Percentiles rank a stretch among this genome's conserved stretches.
These are phyloP conservation scores for Daedalea quercina DNA, from an alignment of 768 basidiomycete species.

Conservation along the genomic window DNA sequence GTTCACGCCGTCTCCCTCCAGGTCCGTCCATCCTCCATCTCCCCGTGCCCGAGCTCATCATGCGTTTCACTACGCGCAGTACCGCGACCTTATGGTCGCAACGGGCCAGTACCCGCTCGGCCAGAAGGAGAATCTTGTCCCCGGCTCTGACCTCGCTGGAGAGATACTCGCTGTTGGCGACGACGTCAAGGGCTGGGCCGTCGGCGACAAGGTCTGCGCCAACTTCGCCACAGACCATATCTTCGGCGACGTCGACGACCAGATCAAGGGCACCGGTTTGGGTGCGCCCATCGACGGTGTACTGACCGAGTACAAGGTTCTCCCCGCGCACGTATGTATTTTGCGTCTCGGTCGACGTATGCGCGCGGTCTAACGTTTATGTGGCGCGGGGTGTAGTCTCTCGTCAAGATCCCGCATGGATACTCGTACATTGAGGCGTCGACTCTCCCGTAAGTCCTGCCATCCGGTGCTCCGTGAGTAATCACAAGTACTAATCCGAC, in stretches of 20 bases:
- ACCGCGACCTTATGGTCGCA: conserved; percentile 42
- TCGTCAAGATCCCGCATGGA: conserved; percentile 48
- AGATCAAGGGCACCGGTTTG: conserved; percentile 29
- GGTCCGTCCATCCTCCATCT: conserved; percentile 3
- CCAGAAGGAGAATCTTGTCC: conserved; percentile 23
- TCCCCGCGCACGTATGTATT: conserved; percentile 18
- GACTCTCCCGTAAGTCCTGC: conserved; percentile 44
- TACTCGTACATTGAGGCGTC: conserved; percentile 60
- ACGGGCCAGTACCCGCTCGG: conserved; percentile 32
- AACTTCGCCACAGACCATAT: conserved; percentile 46
- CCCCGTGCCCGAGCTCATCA: background rate
- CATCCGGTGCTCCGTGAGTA: background rate
- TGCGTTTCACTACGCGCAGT: conserved; percentile 18
- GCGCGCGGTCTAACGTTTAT: background rate
- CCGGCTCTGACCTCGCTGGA: conserved; percentile 47
- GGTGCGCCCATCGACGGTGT: conserved; percentile 45
- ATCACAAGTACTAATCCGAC: no score
- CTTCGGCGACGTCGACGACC: conserved; percentile 34
- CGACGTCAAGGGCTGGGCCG: conserved; percentile 38
- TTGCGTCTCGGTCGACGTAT: background rate
- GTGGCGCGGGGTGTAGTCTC: conserved; percentile 24
- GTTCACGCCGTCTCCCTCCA: conserved; percentile 52
- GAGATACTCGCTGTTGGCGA: conserved; percentile 42
- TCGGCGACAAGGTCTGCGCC: conserved; percentile 48
- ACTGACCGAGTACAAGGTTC: conserved; percentile 20